A percentile compares a stretch with the other conserved stretches of the same genome.
These are phyloP conservation scores for Linnemannia schmuckeri DNA, from an alignment of 192 early-diverging fungal genomes.

Conservation along the genomic window DNA sequence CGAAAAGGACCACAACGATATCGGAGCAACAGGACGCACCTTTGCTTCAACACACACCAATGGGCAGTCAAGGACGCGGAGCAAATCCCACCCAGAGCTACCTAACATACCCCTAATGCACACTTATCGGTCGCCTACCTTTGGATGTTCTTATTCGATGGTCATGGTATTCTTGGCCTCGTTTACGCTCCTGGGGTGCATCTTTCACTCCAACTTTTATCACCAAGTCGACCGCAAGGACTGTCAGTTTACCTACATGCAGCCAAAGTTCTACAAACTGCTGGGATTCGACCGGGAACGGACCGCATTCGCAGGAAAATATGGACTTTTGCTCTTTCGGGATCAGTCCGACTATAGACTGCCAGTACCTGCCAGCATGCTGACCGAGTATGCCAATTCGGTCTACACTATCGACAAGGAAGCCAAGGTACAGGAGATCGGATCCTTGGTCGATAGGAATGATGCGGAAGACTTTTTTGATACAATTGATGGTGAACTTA, in stretches of 20 bases:
- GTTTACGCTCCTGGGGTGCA: slow-evolving; percentile 36
- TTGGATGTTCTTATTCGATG: slow-evolving; percentile 47
- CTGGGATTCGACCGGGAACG: slow-evolving; percentile 70
- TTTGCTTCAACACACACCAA: slow-evolving; percentile 5
- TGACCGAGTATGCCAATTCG: slow-evolving; percentile 36
- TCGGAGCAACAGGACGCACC: not conserved
- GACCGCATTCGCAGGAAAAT: slow-evolving; percentile 81
- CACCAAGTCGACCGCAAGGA: slow-evolving; percentile 69
- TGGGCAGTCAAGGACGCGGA: slow-evolving; percentile 44
- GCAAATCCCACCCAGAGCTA: slow-evolving; percentile 45
- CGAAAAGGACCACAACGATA: slow-evolving; percentile 15
- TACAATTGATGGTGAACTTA: not conserved
- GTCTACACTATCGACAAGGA: slow-evolving; percentile 71
- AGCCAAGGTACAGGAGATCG: slow-evolving; percentile 57
- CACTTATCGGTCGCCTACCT: slow-evolving; percentile 35
- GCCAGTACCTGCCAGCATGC: slow-evolving; percentile 25
- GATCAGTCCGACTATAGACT: slow-evolving; percentile 51
- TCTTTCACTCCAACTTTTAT: slow-evolving; percentile 77
- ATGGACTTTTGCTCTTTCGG: slow-evolving; percentile 78
- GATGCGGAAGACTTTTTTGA: not conserved
- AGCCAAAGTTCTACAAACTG: slow-evolving; percentile 65
- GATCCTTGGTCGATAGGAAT: not conserved
- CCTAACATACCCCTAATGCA: slow-evolving; percentile 39
- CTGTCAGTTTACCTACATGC: slow-evolving; percentile 68
- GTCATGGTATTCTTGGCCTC: slow-evolving; percentile 44